Evolutionary conservation across 2,329 filamentous ascomycete species (phyloP).

Genomic region (Colletotrichum sp.): DNA sequence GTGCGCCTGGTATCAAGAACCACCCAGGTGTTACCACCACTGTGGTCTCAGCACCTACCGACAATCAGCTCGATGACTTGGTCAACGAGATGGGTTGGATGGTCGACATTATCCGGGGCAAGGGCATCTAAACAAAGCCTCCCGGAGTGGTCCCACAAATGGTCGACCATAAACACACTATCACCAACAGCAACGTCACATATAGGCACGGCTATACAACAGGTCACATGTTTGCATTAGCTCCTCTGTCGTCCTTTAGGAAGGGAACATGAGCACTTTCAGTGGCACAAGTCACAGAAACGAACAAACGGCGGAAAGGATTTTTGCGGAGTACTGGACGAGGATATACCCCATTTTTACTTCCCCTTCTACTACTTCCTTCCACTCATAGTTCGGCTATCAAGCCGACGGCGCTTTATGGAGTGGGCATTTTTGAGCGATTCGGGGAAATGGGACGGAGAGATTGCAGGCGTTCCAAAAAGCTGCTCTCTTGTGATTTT

Average conservation of each 20-base stretch:
- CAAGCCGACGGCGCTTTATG: slow-evolving; percentile 4
- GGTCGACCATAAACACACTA: not conserved
- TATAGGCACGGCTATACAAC: not conserved
- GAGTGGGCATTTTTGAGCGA: slow-evolving; percentile 1
- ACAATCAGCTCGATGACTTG: slow-evolving; percentile 44
- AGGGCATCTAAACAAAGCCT: slow-evolving; percentile 22
- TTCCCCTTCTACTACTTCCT: not conserved
- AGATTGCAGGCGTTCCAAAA: not conserved
- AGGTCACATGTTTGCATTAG: not conserved
- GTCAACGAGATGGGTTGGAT: slow-evolving; percentile 56
- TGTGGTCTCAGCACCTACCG: slow-evolving; percentile 37
- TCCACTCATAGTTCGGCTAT: slow-evolving; percentile 8
- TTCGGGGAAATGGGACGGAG: not conserved
- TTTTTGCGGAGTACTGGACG: slow-evolving; percentile 14
- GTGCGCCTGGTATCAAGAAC: slow-evolving; percentile 27
- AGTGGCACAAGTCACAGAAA: not conserved
- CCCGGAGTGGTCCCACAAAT: not conserved
- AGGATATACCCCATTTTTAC: slow-evolving; percentile 17
- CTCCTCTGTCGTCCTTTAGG: not conserved
- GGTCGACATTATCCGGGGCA: slow-evolving; percentile 48
- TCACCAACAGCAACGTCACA: not conserved
- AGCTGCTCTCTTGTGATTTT: not conserved
- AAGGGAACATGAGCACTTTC: not conserved
- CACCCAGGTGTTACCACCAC: slow-evolving; percentile 12
- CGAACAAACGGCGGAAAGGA: not conserved